Percentiles rank a stretch among this genome's conserved stretches.
Evolutionary conservation across 345 rosid genomes (phyloP).

Genomic region (Populus pruinosa): DNA sequence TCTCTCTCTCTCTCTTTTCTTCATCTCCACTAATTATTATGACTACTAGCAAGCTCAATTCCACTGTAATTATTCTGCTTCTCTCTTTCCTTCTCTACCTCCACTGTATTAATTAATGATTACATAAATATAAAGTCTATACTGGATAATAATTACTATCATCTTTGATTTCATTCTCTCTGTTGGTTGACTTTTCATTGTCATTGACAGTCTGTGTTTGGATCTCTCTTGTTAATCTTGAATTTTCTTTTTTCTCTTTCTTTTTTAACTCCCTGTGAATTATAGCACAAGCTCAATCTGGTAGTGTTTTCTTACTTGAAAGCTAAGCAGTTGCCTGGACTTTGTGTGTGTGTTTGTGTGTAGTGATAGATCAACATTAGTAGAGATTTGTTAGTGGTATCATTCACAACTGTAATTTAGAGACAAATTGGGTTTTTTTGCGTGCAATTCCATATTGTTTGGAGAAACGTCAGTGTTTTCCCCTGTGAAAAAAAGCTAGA

Average conservation of each 20-base stretch:
- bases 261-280: not conserved
- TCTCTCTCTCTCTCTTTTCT: not conserved
- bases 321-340: not conserved
- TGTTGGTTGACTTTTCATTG: not conserved
- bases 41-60: slow-evolving; percentile 51
- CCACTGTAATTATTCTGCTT: slow-evolving; percentile 39
- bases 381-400: not conserved
- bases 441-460: not conserved
- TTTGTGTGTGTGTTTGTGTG: not conserved
- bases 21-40: slow-evolving; percentile 11
- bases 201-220: not conserved
- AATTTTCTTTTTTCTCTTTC: not conserved
- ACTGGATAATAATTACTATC: too few species aligned
- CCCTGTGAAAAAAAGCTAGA: not conserved
- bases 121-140: not conserved
- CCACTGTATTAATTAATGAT: not conserved
- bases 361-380: not conserved
- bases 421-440: not conserved
- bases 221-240: not conserved
- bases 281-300: not conserved
- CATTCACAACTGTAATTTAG: not conserved
- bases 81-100: not conserved
- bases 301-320: not conserved
- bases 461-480: not conserved
- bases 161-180: not conserved